Percentiles rank a stretch among this genome's conserved stretches.
These are phyloP conservation scores for Pythium rishiriense DNA, from an alignment of 352 stramenopile species.

Conservation along the genomic window DNA sequence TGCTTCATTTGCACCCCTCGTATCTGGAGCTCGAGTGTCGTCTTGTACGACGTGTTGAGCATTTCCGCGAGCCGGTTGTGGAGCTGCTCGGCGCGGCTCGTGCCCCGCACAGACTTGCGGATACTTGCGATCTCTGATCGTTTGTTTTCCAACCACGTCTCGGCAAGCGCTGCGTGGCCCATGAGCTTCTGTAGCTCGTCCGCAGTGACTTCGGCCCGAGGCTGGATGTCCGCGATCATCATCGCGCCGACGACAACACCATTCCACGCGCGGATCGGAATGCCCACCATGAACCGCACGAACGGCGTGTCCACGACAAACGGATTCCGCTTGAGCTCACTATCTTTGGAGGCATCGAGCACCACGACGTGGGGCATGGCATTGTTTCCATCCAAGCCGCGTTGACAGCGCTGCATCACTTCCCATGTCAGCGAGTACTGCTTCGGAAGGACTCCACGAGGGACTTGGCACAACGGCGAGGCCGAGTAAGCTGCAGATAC, in stretches of 20 bases:
- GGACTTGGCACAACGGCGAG: constrained; percentile 23
- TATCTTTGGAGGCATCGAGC: constrained; percentile 45
- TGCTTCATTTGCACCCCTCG: constrained; percentile 26
- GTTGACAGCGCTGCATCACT: constrained; percentile 46
- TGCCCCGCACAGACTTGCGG: background rate
- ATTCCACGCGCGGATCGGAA: constrained; percentile 49
- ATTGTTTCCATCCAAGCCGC: background rate
- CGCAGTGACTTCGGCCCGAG: constrained; percentile 29
- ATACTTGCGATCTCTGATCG: constrained; percentile 8
- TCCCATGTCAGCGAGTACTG: constrained; percentile 57
- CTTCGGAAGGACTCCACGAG: constrained; percentile 43
- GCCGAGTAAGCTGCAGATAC: constrained; percentile 50
- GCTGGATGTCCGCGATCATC: constrained; percentile 51
- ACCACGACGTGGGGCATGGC: too few species aligned
- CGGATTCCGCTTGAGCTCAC: constrained; percentile 45
- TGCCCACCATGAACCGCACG: constrained; percentile 54
- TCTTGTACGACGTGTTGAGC: constrained; percentile 27
- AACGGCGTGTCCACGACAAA: constrained; percentile 56
- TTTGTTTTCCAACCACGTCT: constrained; percentile 24
- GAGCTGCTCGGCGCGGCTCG: constrained; percentile 5
- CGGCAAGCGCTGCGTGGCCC: constrained; percentile 16
- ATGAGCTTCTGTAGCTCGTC: background rate
- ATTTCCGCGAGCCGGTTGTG: constrained; percentile 26
- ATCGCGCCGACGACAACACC: constrained; percentile 58
- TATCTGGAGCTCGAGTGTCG: constrained; percentile 22